phyloP scores from a whole-genome alignment of 225 moss, liverwort and hornwort species.

The Rhytidiadelphus loreus region DNA sequence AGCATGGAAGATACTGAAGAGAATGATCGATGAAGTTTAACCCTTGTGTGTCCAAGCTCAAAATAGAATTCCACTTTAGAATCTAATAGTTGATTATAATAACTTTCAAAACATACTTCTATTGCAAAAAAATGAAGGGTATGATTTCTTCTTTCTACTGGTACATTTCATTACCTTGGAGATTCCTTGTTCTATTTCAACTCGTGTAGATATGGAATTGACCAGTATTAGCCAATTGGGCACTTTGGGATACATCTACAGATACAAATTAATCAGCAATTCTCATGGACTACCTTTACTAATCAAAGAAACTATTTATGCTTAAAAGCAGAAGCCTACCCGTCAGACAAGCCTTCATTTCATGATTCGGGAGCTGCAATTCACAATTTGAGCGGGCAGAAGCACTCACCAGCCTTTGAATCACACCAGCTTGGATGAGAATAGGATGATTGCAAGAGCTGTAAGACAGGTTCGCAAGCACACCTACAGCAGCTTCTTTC shows the following conservation, averaged over 20 bases:
- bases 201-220: not conserved
- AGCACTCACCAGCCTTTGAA: conserved; percentile 55
- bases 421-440: conserved; percentile 53
- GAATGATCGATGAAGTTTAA: not conserved
- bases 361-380: not conserved
- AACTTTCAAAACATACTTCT: not conserved
- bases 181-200: not conserved
- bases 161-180: not conserved
- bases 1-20: not conserved
- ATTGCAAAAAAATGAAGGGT: not conserved
- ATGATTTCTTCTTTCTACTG: not conserved
- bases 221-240: not conserved
- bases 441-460: conserved; percentile 38
- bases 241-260: not conserved
- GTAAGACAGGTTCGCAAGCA: conserved; percentile 59
- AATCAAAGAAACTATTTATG: not conserved
- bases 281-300: not conserved
- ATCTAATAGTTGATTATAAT: not conserved
- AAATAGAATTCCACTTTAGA: not conserved
- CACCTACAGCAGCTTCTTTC: conserved; percentile 75
- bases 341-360: not conserved
- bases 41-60: not conserved
- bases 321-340: not conserved
- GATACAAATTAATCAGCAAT: not conserved
- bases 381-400: not conserved